Evolutionary conservation across 2,329 filamentous ascomycete genomes (phyloP), one percentile per base, ranked within the genome.

Genomic region (Nectriaceae sp.): DNA sequence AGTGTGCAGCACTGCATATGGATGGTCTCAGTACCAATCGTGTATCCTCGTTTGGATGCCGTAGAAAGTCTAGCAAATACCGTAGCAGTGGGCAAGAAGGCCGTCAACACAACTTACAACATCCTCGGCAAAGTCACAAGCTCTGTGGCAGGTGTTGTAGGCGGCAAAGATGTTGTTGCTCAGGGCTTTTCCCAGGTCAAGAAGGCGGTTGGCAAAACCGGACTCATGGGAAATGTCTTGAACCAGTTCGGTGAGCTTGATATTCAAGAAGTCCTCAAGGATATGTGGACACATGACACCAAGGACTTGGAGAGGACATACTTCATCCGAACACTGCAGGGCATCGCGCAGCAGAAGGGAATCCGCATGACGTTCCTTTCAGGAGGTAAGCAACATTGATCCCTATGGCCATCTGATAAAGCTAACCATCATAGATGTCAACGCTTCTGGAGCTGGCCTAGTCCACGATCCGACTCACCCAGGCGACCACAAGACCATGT

Each of bases 231-330:
- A 53, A 89, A 90, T 49, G 91, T 97, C 33, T 77, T 99, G 41
- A 97, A 91, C 73, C 92, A 95, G 29, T 99, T 99, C 68, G 94
- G 94, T 46, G 94, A 97, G 58, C 87, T 99, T 52, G 94, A 97
- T 63, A 83, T 97, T 42, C 84, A 94, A 44, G 94, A 99, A 71
- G 94, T 97, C 65, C 75, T 97, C 49, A 87, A 93, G 65, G 94
- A 99, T 68, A 87, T 96, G 77, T 99, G 94, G 94, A 99, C 94
- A 19, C 94, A 99, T 65, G 93, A 97, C 43, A 92, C 88, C 44
- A 99, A 97, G 80, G 94, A 99, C 62, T 84, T 99, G 35, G 94
- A 99, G 72, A 82, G 94, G 48, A 99, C 94, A 5, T 99, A 99
- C 67, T 77, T 99, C 53, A 96, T 99, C 66, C 87, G 94, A 55